Conservation (phyloP, 768 basidiomycete genomes). For the Cystobasidium ongulense region DNA sequence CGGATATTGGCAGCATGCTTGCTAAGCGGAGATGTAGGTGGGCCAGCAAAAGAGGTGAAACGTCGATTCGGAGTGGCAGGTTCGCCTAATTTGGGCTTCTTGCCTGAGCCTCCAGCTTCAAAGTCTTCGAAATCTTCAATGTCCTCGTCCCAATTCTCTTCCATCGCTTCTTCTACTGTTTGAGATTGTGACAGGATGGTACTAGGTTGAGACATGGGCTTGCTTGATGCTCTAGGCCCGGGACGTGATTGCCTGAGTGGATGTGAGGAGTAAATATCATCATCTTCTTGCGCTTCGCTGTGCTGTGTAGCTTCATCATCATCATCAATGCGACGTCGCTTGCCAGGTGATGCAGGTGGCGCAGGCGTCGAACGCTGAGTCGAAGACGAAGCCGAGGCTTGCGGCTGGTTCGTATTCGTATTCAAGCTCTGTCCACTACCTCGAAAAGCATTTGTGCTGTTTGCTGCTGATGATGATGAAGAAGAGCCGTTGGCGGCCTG, state of each 20-base stretch:
- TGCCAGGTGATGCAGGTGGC: slow-evolving; percentile 5
- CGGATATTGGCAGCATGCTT: not conserved
- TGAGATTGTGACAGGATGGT: not conserved
- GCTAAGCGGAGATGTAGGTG: not conserved
- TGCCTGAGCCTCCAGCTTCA: not conserved
- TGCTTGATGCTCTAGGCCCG: not conserved
- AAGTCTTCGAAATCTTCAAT: slow-evolving; percentile 23
- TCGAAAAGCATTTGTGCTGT: not conserved
- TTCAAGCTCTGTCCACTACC: not conserved
- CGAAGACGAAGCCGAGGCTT: not conserved
- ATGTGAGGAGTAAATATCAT: not conserved
- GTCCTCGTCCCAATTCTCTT: slow-evolving; percentile 7
- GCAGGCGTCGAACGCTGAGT: not conserved
- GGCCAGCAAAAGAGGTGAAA: slow-evolving; percentile 8
- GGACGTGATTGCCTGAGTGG: not conserved
- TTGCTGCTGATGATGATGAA: not conserved
- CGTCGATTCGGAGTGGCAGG: not conserved
- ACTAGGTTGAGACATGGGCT: not conserved
- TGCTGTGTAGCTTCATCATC: not conserved
- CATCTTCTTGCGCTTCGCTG: not conserved
- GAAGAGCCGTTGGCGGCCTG: not conserved
- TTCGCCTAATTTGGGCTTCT: not conserved
- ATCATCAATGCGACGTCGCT: not conserved
- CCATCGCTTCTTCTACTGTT: slow-evolving; percentile 23
- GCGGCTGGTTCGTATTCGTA: not conserved